Base-by-base conservation (phyloP, 371 early-diverging fungal species). In the Apophysomyces ossiformis region DNA sequence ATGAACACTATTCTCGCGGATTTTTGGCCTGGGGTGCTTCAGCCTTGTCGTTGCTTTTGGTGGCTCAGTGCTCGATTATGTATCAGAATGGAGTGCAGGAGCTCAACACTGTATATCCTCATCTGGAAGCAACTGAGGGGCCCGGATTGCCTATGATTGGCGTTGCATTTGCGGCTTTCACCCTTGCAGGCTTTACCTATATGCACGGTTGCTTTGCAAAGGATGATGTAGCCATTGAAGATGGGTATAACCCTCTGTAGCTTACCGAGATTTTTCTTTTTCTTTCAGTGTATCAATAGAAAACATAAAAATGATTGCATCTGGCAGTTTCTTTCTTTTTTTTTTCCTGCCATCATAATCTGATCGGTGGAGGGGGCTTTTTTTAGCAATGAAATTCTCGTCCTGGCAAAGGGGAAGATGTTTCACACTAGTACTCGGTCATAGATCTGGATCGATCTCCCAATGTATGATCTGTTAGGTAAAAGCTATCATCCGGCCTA, bases 1-100 rank as follows among this genome's bases (percentile, higher is more conserved):
- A 82, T 57, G 64, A 71, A 41, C 60, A 73, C 58, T 79, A 76
- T 65, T 64, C 77, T 13, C 71, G 83, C 46, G 83, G 78, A 15
- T 82, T 82, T 46, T 63, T 79, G 9, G 76, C 78, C 8, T 66
- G 68, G 26, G 74, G 65, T 13, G 66, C 78, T 8, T 45, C 78
- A 4, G 69, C 76, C 0, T 63, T 77, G 9, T 61, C 76, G 4
- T 60, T 82, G 0, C 58, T 82, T 11, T 44, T 77, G 15, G 16
- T 79, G 12, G 69, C 76, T 18, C 36, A 76, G 18, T 73, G 74
- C 0, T 54, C 66, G 9, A 62, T 79, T 50, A 77, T 82, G 73
- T 82, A 79, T 59, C 60, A 73, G 39, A 63, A 70, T 35, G 83
- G 78, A 13, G 64, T 71, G 9, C 50, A 69, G 4, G 63, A 74